Evolutionary conservation across 179 eudicot species (phyloP), one percentile per base, ranked within the genome.

Genomic region (Camellia oleifera): DNA sequence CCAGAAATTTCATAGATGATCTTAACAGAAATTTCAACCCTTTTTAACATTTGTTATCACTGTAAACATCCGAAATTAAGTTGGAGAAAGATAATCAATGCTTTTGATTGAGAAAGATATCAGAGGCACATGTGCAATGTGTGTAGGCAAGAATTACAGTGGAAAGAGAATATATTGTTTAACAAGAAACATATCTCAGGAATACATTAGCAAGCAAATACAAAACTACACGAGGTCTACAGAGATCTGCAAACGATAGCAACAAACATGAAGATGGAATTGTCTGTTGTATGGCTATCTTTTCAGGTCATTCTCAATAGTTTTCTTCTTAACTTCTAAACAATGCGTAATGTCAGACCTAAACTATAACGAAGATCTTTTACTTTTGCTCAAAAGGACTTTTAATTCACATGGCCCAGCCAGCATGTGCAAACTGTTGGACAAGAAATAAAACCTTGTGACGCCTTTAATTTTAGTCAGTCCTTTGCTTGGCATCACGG

Each of bases 401-500:
- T 14, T 44, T 54, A 6, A 69, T n/a, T 45, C 23, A 50, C 20
- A 69, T 15, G 48, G 60, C 63, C 63, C 4, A 8, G 40, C 50
- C 48, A 57, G 18, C 11, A 57, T 17, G 15, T 74, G 2, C 4
- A 4, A 48, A 57, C 40, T 8, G 52, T 57, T 26, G 5, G 46
- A 52, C 48, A 57, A 74, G 8, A 15, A 56, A 56, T 3, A 7
- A 74, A 57, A 56, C 54, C 65, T 4, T 77, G 17, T 26, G 26
- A 4, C 13, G 63, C 76, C 62, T 68, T 65, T n/a, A 46, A 76
- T 61, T 52, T 82, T 64, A 79, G 74, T 74, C 77, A 42, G 65
- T 81, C 78, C 86, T 75, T 80, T 84, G 81, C 84, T 91, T 87
- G 80, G 87, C 82, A 61, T 92, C 95, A 76, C 88, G 84, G 63